These are phyloP conservation scores for Globisporangium heterothallicum DNA, from an alignment of 352 stramenopile species.

Conservation along the genomic window DNA sequence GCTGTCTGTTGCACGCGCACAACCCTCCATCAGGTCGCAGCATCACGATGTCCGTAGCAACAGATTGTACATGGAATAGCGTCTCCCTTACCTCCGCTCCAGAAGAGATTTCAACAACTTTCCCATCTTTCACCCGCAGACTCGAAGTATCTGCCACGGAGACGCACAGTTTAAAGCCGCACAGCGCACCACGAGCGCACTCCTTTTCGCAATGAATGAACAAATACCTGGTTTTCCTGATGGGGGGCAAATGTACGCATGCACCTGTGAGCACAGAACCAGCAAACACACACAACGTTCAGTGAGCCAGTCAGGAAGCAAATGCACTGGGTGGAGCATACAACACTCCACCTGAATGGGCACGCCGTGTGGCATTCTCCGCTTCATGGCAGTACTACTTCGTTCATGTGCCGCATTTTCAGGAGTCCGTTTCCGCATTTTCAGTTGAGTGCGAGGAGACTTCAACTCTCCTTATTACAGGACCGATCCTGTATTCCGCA, in stretches of 20 bases:
- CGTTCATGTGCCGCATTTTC: no score
- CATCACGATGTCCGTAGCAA: no score
- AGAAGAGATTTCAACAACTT: constrained; percentile 25
- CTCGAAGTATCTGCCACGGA: constrained; percentile 12
- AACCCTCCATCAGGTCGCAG: no score
- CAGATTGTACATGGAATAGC: no score
- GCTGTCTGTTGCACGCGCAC: no score
- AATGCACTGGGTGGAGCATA: neutral
- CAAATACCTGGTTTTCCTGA: constrained; percentile 17
- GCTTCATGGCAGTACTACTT: neutral
- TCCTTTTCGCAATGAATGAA: no score
- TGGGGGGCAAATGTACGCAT: constrained; percentile 19
- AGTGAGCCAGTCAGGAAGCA: no score
- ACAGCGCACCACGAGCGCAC: no score
- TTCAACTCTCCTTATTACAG: neutral
- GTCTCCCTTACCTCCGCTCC: constrained; percentile 25
- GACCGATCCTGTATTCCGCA: neutral
- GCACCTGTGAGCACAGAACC: constrained; percentile 13
- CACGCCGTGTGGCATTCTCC: neutral
- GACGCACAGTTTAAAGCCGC: neutral
- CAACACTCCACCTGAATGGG: constrained; percentile 3
- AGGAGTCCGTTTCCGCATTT: no score
- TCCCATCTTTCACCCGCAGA: constrained; percentile 39
- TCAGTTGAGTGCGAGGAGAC: neutral
- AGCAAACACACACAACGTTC: neutral